Evolutionary conservation across 2,329 filamentous ascomycete genomes (phyloP), one percentile per base, ranked within the genome.

Genomic region (Xylaria sp.): DNA sequence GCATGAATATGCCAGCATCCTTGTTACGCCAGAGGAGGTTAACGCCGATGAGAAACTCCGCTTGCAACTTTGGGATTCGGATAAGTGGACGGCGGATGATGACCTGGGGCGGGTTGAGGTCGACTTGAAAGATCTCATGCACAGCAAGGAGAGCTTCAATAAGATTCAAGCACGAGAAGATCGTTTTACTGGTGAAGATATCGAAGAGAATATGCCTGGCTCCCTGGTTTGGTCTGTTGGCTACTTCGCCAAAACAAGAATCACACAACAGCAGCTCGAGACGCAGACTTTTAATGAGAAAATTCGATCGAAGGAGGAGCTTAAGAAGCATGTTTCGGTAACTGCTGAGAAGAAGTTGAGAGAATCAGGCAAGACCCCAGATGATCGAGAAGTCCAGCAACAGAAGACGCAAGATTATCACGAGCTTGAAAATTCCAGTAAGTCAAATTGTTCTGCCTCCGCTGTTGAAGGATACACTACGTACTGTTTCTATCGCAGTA

Each of bases 61-160:
- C 2, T 71, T 92, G 1, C 89, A 92, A 70, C 79, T 92, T 0
- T 93, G 90, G 90, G 90, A 93, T 69, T 91, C 88, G 1, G 90
- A 92, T 72, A 86, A 87, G 45, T 83, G 86, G 54, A 89, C 87
- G 2, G 89, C 89, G 1, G 90, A 92, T 70, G 90, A 92, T 68
- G 89, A 92, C 69, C 79, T 92, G 1, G 90, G 90, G 15, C 84
- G 89, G 15, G 89, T 92, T 14, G 90, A 92, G 72, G 76, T 92
- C 8, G 84, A 87, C 62, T 74, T 92, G 33, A 89, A 89, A 70
- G 76, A 85, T 3, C 71, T 92, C 5, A 91, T 92, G 84, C 81
- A 81, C 57, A 80, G 78, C 46, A 71, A 81, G 0, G 79, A 86
- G 21, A 86, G 87, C 0, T 85, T 85, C 58, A 88, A 88, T 55